Evolutionary conservation across 371 early-diverging fungal species (phyloP).

Genomic region (Mucor saturninus): DNA sequence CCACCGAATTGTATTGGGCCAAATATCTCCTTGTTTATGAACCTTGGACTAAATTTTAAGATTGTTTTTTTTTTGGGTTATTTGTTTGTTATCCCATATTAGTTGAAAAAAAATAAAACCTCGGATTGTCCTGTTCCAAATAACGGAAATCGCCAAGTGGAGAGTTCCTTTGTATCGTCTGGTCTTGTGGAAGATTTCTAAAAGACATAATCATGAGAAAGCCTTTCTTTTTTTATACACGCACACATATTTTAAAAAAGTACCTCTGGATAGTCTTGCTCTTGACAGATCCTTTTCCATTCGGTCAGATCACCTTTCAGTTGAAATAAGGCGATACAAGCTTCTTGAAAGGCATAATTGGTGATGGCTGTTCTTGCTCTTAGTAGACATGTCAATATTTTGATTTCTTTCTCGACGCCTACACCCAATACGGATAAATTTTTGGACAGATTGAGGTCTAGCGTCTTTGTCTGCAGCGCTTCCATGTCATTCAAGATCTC

Average conservation of each 20-base stretch:
- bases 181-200: constrained; percentile 27
- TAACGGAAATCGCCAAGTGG: constrained; percentile 40
- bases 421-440: constrained; percentile 47
- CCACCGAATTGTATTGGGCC: constrained; percentile 67
- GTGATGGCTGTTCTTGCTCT: constrained; percentile 50
- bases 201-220: neutral
- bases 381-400: constrained; percentile 44
- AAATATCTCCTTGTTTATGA: constrained; percentile 39
- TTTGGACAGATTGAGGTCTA: constrained; percentile 24
- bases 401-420: constrained; percentile 56
- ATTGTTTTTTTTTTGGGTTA: neutral
- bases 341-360: constrained; percentile 62
- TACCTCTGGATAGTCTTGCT: constrained; percentile 60
- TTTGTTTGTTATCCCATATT: neutral
- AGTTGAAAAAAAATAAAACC: neutral
- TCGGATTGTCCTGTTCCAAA: constrained; percentile 30
- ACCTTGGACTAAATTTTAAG: constrained; percentile 15
- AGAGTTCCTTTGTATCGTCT: constrained; percentile 38
- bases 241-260: neutral
- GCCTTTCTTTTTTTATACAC: neutral
- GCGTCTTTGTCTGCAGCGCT: constrained; percentile 13
- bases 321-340: constrained; percentile 54
- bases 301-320: constrained; percentile 50
- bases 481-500: constrained; percentile 23
- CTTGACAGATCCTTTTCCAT: constrained; percentile 54